Percentiles rank a stretch among this genome's conserved stretches.
Evolutionary conservation across 495 filamentous ascomycete species (phyloP).

Genomic region (Penicillium atrosanguineum): DNA sequence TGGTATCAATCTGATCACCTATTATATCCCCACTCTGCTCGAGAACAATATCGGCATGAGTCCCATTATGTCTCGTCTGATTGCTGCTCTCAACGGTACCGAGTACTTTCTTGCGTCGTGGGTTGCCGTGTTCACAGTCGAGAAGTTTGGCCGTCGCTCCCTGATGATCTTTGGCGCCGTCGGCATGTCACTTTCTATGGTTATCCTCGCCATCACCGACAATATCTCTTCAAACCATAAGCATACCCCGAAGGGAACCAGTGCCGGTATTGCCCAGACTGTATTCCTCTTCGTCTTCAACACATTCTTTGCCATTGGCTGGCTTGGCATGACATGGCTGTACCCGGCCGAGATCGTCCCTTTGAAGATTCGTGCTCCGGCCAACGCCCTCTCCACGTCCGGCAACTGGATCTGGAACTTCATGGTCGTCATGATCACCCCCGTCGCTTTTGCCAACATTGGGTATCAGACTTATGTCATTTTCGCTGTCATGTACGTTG

Average conservation of each 20-base stretch:
- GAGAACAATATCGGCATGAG: slow-evolving; percentile 53
- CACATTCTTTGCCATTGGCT: slow-evolving; percentile 74
- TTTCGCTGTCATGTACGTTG: slow-evolving; percentile 57
- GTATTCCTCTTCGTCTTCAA: slow-evolving; percentile 73
- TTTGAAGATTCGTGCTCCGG: slow-evolving; percentile 62
- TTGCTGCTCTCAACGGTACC: slow-evolving; percentile 71
- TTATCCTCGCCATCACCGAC: slow-evolving; percentile 56
- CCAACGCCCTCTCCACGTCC: slow-evolving; percentile 61
- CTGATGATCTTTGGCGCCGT: slow-evolving; percentile 71
- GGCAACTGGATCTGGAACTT: slow-evolving; percentile 64
- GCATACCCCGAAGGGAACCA: slow-evolving; percentile 23
- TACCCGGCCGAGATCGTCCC: slow-evolving; percentile 70
- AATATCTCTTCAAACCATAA: slow-evolving; percentile 27
- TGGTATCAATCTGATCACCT: slow-evolving; percentile 75
- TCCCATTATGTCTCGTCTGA: slow-evolving; percentile 57
- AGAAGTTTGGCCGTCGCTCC: slow-evolving; percentile 64
- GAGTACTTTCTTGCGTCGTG: slow-evolving; percentile 74
- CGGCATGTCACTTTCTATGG: slow-evolving; percentile 70
- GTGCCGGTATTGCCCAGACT: slow-evolving; percentile 47
- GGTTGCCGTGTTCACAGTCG: slow-evolving; percentile 69
- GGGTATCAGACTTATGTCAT: slow-evolving; percentile 66
- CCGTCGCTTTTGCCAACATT: slow-evolving; percentile 60
- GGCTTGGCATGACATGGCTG: slow-evolving; percentile 74
- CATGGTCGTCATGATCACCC: slow-evolving; percentile 63
- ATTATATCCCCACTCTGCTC: slow-evolving; percentile 69